These are phyloP conservation scores for Mycena metata DNA, from an alignment of 768 basidiomycete genomes.

Conservation along the genomic window DNA sequence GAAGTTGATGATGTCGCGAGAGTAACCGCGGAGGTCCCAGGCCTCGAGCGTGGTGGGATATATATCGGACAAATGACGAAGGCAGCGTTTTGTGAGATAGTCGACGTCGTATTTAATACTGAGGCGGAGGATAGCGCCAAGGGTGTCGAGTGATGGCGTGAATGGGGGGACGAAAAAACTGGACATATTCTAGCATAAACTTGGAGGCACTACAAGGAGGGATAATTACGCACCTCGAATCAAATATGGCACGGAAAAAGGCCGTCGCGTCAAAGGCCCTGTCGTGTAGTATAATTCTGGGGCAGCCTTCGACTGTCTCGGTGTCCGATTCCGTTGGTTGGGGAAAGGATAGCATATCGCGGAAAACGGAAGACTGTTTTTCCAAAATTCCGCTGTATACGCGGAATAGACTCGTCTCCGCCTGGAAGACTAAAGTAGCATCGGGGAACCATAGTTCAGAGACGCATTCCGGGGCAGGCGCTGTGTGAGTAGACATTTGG, in stretches of 20 bases:
- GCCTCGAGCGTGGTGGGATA: constrained; percentile 28
- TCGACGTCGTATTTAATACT: constrained; percentile 35
- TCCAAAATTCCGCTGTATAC: constrained; percentile 28
- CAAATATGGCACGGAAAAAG: constrained; percentile 33
- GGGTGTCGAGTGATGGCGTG: constrained; percentile 16
- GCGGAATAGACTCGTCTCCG: constrained; percentile 26
- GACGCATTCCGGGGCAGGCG: background rate
- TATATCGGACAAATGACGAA: constrained; percentile 25
- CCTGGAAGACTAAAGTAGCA: constrained; percentile 35
- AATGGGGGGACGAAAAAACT: constrained; percentile 34
- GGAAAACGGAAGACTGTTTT: constrained; percentile 24
- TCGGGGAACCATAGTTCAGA: constrained; percentile 31
- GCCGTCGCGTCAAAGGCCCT: constrained; percentile 18
- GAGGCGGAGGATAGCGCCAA: constrained; percentile 27
- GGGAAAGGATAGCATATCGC: constrained; percentile 32
- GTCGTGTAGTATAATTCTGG: constrained; percentile 28
- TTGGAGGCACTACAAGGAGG: background rate
- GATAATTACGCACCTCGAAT: constrained; percentile 26
- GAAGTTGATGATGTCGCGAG: constrained; percentile 28
- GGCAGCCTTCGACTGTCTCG: constrained; percentile 29
- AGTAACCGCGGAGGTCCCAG: constrained; percentile 28
- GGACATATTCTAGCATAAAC: background rate
- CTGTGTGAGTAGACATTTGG: no score
- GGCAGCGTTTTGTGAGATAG: constrained; percentile 24
- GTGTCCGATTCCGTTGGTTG: constrained; percentile 17